A percentile compares a stretch with the other conserved stretches of the same genome.
Evolutionary conservation across 305 asterid species (phyloP).

Genomic region (Ajuga reptans): DNA sequence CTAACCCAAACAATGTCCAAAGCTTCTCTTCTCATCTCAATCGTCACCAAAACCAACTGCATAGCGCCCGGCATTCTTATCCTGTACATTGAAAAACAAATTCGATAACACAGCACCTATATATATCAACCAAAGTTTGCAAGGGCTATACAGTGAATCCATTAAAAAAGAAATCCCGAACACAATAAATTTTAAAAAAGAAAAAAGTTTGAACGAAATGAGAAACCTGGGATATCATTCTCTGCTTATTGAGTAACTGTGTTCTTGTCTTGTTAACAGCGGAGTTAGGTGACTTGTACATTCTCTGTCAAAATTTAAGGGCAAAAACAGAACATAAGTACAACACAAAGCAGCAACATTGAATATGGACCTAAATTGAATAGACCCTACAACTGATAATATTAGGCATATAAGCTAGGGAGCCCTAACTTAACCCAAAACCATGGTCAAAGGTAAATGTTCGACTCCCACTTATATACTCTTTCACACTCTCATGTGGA

Average conservation of each 20-base stretch:
- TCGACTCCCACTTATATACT: too few species aligned
- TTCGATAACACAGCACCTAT: background rate
- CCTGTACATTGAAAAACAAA: slow-evolving; percentile 20
- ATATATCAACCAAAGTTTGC: background rate
- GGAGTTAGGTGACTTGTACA: slow-evolving; percentile 59
- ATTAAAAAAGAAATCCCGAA: too few species aligned
- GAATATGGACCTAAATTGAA: background rate
- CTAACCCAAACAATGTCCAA: background rate
- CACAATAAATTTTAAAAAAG: background rate
- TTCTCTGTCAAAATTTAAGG: slow-evolving; percentile 33
- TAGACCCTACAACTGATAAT: background rate
- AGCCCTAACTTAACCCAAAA: too few species aligned
- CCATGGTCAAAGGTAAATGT: too few species aligned
- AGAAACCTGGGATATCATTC: slow-evolving; percentile 45
- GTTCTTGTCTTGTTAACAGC: slow-evolving; percentile 62
- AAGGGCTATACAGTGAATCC: background rate
- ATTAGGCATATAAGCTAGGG: too few species aligned
- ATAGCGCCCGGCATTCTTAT: slow-evolving; percentile 31
- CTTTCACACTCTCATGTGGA: too few species aligned
- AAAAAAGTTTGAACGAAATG: background rate
- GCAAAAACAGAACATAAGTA: background rate
- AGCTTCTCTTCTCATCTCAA: slow-evolving; percentile 10
- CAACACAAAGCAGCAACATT: background rate
- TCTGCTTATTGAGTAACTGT: slow-evolving; percentile 48
- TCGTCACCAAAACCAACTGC: slow-evolving; percentile 29